Evolutionary conservation across 2,329 filamentous ascomycete genomes (phyloP).

Genomic region (Aotearoamyces nothofagi): DNA sequence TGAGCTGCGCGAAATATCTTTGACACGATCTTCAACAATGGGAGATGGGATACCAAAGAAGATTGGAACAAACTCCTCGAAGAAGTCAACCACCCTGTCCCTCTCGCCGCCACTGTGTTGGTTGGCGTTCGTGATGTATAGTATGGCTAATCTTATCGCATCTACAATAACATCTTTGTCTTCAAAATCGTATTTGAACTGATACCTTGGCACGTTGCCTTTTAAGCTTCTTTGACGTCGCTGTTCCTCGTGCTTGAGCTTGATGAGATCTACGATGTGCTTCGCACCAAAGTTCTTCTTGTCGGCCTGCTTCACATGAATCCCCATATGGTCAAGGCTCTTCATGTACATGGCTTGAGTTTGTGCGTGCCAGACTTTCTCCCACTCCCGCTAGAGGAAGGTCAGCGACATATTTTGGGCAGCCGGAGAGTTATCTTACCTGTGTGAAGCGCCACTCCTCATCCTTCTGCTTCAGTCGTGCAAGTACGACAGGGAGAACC

Average conservation of each 20-base stretch:
- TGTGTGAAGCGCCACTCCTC: conserved; percentile 96
- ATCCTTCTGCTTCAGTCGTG: conserved; percentile 84
- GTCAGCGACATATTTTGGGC: conserved; percentile 6
- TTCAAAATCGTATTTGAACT: conserved; percentile 61
- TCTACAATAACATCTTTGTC: conserved; percentile 55
- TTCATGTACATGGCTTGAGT: conserved; percentile 91
- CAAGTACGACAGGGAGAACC: conserved; percentile 78
- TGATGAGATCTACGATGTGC: conserved; percentile 78
- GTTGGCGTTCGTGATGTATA: conserved; percentile 52
- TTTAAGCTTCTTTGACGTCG: conserved; percentile 53
- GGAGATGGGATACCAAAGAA: conserved; percentile 68
- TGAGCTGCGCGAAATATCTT: conserved; percentile 53
- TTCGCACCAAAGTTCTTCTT: conserved; percentile 87
- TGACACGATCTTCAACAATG: conserved; percentile 48
- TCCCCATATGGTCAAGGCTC: conserved; percentile 92
- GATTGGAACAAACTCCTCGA: conserved; percentile 58
- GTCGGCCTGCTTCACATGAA: conserved; percentile 74
- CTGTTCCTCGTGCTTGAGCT: conserved; percentile 85
- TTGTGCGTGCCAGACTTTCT: conserved; percentile 95
- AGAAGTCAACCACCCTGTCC: conserved; percentile 58
- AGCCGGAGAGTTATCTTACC: conserved; percentile 17
- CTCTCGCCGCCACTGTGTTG: conserved; percentile 60
- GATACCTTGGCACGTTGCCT: conserved; percentile 47
- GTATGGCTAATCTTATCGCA: conserved; percentile 44
- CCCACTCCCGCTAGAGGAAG: conserved; percentile 68